Conservation (phyloP, 2,329 filamentous ascomycete genomes). For the Cordyceps fumosorosea region DNA sequence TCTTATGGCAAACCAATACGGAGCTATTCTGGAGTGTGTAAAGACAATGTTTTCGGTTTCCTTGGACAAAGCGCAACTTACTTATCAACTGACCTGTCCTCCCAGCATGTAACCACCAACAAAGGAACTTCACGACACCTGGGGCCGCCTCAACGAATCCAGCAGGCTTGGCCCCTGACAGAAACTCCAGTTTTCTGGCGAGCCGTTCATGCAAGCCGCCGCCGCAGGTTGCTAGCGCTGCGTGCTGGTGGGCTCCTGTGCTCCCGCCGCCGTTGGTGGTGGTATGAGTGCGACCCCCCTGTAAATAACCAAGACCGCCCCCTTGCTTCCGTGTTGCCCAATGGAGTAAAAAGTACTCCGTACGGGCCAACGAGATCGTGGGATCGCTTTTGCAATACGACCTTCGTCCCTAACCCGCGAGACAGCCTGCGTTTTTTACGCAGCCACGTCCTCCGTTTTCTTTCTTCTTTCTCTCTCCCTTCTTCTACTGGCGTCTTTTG, state of each 20-base stretch:
- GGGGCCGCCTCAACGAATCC: neutral
- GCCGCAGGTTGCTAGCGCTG: neutral
- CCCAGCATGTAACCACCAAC: no score
- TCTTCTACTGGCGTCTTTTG: neutral
- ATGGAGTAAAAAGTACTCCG: slow-evolving; percentile 3
- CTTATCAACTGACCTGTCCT: no score
- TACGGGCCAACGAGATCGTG: slow-evolving; percentile 5
- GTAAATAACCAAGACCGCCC: neutral
- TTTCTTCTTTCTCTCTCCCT: neutral
- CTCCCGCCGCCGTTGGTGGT: neutral
- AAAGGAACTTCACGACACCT: no score
- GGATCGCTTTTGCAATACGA: neutral
- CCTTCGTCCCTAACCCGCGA: neutral
- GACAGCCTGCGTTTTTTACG: no score
- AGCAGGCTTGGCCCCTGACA: neutral
- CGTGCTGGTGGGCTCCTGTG: no score
- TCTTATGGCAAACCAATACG: neutral
- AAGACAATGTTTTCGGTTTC: neutral
- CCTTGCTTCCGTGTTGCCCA: neutral
- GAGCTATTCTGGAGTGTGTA: neutral
- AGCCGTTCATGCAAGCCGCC: neutral
- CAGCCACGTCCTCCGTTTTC: neutral
- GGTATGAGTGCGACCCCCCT: neutral
- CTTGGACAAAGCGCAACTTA: no score
- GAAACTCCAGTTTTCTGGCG: neutral